Evolutionary conservation across 257 asterid genomes (phyloP), one percentile per base, ranked within the genome.

Genomic region (Rubia yunnanensis): DNA sequence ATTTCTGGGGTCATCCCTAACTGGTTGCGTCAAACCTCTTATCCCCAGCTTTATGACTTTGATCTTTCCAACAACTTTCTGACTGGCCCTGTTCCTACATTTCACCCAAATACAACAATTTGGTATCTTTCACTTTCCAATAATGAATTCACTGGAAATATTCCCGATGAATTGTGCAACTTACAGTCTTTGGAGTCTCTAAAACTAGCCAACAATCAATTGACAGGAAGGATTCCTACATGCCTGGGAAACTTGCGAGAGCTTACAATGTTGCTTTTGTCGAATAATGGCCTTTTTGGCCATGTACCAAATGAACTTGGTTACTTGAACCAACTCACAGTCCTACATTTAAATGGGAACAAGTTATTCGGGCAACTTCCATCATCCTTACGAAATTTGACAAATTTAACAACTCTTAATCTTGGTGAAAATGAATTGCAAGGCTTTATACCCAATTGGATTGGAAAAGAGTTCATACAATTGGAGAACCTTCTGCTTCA

Each of bases 241-340:
- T 71, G 70, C 49, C 30, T 63, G 9, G 75, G 66, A 46, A 39
- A 55, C 53, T 30, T 71, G 13, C 27, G 2, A 24, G 1, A 20
- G 3, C 38, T 71, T 30, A 1, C 0, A 9, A 11, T 56, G 49
- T 58, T 71, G 14, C 49, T 64, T 57, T 66, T 64, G 18, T 23
- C 75, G 7, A 44, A 30, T 8, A 72, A 75, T 52, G 69, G 28
- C 24, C 69, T 69, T 23, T 46, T 18, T 0, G 80, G 74, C 13
- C 32, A 65, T 32, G 66, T 79, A 36, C 79, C 81, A 3, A 41
- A 70, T 28, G 64, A 75, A 13, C 15, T 69, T 2, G 68, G 83
- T n/a, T 26, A 46, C 54, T 17, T 75, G 65, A 30, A 41, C 1
- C 27, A 24, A 2, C 78, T 75, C 1, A 20, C 2, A 1, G 49